These are phyloP conservation scores for Primulina eburnea DNA, from an alignment of 257 asterid genomes.

Conservation along the genomic window DNA sequence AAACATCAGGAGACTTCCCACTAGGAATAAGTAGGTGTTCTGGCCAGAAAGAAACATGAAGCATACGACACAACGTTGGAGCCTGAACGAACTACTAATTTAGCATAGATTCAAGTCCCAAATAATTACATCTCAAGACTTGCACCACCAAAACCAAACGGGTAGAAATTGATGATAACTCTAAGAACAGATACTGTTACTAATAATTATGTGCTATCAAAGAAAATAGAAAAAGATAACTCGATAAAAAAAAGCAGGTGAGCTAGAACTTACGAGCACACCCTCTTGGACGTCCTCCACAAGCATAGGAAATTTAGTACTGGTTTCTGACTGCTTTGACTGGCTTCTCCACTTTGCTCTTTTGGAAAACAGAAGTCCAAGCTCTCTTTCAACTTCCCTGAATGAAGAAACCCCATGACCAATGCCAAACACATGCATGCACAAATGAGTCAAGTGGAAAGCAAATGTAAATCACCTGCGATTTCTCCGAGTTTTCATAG, in stretches of 20 bases:
- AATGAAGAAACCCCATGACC: conserved; percentile 29
- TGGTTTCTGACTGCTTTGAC: conserved; percentile 54
- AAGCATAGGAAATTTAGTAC: conserved; percentile 76
- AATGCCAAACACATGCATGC: conserved; percentile 2
- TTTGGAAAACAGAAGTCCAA: conserved; percentile 73
- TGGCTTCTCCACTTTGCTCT: conserved; percentile 56
- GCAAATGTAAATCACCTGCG: conserved; percentile 49
- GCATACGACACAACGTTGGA: background rate
- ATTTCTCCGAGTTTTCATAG: conserved; percentile 86
- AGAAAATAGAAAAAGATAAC: conserved; percentile 3
- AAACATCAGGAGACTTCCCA: background rate
- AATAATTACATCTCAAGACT: background rate
- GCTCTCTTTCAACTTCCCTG: conserved; percentile 95
- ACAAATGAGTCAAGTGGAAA: conserved; percentile 16
- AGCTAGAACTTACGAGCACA: conserved; percentile 63
- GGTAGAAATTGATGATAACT: background rate
- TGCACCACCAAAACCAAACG: background rate
- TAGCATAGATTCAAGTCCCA: background rate
- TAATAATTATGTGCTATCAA: background rate
- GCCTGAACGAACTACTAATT: background rate
- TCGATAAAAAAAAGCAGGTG: background rate
- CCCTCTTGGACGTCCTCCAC: conserved; percentile 93
- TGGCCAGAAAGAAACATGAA: background rate
- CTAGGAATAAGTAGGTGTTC: background rate
- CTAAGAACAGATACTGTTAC: conserved; percentile 7